Evolutionary conservation across 176 grass and related monocot genomes (phyloP).

Genomic region (Echinochloa phyllopogon): DNA sequence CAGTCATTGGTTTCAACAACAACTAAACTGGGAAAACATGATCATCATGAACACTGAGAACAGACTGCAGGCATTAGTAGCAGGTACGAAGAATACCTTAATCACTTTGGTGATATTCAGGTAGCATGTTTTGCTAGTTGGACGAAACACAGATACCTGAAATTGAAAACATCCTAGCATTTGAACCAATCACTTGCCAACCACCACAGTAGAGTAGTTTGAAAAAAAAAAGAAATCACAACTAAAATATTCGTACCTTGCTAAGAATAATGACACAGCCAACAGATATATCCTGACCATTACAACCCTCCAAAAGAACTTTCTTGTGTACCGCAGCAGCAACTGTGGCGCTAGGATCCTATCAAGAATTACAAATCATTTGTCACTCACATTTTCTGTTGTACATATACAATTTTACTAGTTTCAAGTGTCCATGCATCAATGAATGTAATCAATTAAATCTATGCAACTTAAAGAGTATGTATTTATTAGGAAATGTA

Average conservation of each 20-base stretch:
- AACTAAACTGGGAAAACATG: slow-evolving; percentile 9
- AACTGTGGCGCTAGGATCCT: slow-evolving; percentile 57
- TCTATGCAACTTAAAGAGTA: not conserved
- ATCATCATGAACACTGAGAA: not conserved
- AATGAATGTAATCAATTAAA: slow-evolving; percentile 12
- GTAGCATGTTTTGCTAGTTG: slow-evolving; percentile 43
- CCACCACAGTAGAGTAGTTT: not conserved
- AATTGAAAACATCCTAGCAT: slow-evolving; percentile 21
- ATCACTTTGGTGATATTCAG: slow-evolving; percentile 58
- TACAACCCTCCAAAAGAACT: slow-evolving; percentile 39
- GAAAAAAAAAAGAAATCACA: slow-evolving; percentile 16
- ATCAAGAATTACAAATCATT: slow-evolving; percentile 11
- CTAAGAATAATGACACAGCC: slow-evolving; percentile 58
- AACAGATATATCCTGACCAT: slow-evolving; percentile 46
- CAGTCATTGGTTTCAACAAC: not conserved
- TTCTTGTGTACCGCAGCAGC: slow-evolving; percentile 54
- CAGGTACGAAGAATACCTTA: slow-evolving; percentile 41
- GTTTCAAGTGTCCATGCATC: not conserved
- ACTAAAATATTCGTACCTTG: slow-evolving; percentile 32
- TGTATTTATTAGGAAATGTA: too few species aligned
- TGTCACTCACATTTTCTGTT: not conserved
- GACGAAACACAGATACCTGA: slow-evolving; percentile 58
- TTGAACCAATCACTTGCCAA: not conserved
- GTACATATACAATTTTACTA: not conserved
- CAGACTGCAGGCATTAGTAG: not conserved